These are phyloP conservation scores for Gossypium bickii DNA, from an alignment of 345 rosid species.

Conservation along the genomic window DNA sequence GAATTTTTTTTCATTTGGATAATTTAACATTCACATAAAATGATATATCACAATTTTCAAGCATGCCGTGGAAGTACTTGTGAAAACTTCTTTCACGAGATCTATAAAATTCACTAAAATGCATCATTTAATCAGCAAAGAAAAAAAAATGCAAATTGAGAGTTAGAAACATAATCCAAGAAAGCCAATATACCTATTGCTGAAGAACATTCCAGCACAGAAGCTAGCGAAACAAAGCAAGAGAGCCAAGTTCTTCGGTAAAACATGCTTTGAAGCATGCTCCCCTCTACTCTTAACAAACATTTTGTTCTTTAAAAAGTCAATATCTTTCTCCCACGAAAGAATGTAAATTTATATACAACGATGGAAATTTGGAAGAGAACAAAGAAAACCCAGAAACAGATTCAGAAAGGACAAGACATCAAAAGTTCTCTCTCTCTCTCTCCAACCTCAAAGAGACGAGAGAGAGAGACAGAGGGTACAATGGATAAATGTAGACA, in stretches of 20 bases:
- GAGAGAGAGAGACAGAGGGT: slow-evolving; percentile 12
- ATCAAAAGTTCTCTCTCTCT: neutral
- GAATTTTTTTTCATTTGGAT: neutral
- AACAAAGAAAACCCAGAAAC: neutral
- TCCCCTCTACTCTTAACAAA: slow-evolving; percentile 56
- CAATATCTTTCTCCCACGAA: neutral
- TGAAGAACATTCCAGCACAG: slow-evolving; percentile 76
- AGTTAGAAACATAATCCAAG: slow-evolving; percentile 9
- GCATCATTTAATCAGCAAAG: neutral
- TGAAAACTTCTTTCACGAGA: neutral
- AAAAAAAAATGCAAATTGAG: neutral
- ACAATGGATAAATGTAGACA: neutral
- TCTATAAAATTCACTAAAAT: neutral
- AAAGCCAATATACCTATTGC: slow-evolving; percentile 47
- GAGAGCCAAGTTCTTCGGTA: slow-evolving; percentile 49
- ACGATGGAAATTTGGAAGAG: neutral
- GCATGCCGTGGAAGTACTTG: neutral
- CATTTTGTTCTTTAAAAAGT: slow-evolving; percentile 31
- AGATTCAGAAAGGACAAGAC: slow-evolving; percentile 11
- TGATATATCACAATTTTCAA: neutral
- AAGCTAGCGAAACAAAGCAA: slow-evolving; percentile 67
- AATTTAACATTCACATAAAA: neutral
- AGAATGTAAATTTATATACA: neutral
- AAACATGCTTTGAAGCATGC: slow-evolving; percentile 34
- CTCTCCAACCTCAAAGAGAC: slow-evolving; percentile 2